Conservation (phyloP, 805 yeast genomes). For the Lipomyces yamanashiensis region DNA sequence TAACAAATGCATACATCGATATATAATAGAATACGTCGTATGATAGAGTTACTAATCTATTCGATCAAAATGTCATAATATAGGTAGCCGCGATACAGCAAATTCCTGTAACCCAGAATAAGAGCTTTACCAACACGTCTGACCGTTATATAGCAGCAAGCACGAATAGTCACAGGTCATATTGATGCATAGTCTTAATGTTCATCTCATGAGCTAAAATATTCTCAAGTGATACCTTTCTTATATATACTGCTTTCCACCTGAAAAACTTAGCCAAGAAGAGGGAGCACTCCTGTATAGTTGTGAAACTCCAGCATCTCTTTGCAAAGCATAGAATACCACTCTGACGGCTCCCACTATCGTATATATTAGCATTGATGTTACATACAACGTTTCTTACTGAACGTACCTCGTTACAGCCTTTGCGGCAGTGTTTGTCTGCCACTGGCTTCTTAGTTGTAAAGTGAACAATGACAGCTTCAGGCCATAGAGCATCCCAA, state of each 20-base stretch:
- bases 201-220: no score
- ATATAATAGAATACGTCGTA: no score
- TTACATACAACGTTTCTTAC: neutral
- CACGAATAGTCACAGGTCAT: no score
- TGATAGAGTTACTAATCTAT: no score
- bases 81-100: no score
- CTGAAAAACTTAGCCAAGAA: constrained; percentile 28
- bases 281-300: constrained; percentile 34
- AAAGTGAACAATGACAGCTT: constrained; percentile 39
- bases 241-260: neutral
- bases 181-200: no score
- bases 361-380: neutral
- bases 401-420: constrained; percentile 33
- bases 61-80: no score
- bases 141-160: no score
- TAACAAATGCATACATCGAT: no score
- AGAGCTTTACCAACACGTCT: no score
- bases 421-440: constrained; percentile 24
- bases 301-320: constrained; percentile 40
- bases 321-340: constrained; percentile 38
- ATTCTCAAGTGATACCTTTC: neutral
- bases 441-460: constrained; percentile 39
- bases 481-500: constrained; percentile 40
- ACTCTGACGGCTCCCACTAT: constrained; percentile 38
- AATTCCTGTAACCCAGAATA: no score